Evolutionary conservation across 192 early-diverging fungal genomes (phyloP).

Genomic region (Mortierella hygrophila): DNA sequence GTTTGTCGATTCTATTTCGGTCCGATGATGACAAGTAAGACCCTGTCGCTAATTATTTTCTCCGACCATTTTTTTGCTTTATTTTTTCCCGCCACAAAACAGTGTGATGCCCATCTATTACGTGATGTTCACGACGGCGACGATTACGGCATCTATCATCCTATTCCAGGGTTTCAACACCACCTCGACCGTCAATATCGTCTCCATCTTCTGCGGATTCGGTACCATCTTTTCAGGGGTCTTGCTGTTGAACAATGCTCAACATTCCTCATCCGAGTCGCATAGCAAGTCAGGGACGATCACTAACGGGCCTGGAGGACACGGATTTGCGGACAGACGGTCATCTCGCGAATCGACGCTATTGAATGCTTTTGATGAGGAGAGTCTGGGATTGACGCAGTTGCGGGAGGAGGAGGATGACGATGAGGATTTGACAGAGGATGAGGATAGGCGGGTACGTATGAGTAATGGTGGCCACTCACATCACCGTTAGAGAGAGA

Average conservation of each 20-base stretch:
- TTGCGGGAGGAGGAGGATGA: constrained; percentile 51
- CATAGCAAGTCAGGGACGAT: constrained; percentile 43
- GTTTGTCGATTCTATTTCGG: neutral
- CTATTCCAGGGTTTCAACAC: constrained; percentile 91
- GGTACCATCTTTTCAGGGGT: constrained; percentile 95
- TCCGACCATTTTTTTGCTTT: neutral
- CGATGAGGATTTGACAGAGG: constrained; percentile 44
- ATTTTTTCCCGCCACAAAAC: neutral
- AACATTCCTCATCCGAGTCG: constrained; percentile 30
- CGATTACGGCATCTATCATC: constrained; percentile 89
- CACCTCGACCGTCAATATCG: constrained; percentile 77
- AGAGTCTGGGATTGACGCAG: constrained; percentile 60
- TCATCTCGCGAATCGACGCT: constrained; percentile 63
- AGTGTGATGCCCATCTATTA: constrained; percentile 93
- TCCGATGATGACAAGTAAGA: neutral
- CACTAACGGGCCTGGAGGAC: constrained; percentile 38
- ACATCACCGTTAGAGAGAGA: constrained; percentile 18
- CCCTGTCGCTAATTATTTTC: neutral
- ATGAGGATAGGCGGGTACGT: constrained; percentile 44
- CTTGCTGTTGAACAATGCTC: constrained; percentile 79
- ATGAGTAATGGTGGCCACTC: constrained; percentile 24
- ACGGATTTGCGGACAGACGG: constrained; percentile 56
- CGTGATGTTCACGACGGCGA: constrained; percentile 96
- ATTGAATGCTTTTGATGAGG: constrained; percentile 59
- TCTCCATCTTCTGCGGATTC: constrained; percentile 90